Evolutionary conservation across 2,329 filamentous ascomycete genomes (phyloP).

Genomic region (Ceratocystis cacaofunesta): DNA sequence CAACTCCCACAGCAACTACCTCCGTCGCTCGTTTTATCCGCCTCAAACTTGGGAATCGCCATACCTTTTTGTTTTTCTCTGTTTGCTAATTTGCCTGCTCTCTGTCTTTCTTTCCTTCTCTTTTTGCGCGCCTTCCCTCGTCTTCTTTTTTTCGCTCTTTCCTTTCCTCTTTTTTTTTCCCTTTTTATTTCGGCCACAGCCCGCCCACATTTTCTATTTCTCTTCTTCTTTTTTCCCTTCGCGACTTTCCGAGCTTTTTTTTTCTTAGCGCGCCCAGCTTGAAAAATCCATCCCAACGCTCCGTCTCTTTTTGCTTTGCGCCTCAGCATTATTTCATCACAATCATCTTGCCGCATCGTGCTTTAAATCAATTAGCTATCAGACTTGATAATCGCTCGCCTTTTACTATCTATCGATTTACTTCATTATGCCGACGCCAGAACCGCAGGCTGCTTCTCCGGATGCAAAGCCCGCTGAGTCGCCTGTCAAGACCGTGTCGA

Average conservation of each 20-base stretch:
- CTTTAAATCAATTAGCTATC: slow-evolving; percentile 5
- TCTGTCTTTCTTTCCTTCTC: neutral
- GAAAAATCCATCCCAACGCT: neutral
- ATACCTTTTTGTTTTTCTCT: neutral
- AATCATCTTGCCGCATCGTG: neutral
- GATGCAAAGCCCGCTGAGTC: slow-evolving; percentile 9
- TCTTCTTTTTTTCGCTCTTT: neutral
- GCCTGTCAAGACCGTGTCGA: slow-evolving; percentile 12
- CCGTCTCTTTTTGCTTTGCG: neutral
- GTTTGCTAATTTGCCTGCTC: slow-evolving; percentile 2
- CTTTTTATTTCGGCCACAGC: slow-evolving; percentile 5
- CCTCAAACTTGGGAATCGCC: neutral
- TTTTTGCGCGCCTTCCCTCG: neutral
- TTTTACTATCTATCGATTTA: neutral
- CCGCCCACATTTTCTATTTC: slow-evolving; percentile 1
- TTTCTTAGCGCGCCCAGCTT: neutral
- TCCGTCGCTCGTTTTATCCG: neutral
- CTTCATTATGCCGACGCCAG: slow-evolving; percentile 15
- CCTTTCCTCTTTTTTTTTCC: neutral
- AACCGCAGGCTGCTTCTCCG: slow-evolving; percentile 4
- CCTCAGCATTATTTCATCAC: neutral
- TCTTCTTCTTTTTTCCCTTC: neutral
- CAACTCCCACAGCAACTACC: slow-evolving; percentile 1
- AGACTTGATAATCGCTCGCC: neutral
- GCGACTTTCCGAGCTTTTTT: neutral